These are phyloP conservation scores for Cairneyella variabilis DNA, from an alignment of 495 filamentous ascomycete species.

Conservation along the genomic window DNA sequence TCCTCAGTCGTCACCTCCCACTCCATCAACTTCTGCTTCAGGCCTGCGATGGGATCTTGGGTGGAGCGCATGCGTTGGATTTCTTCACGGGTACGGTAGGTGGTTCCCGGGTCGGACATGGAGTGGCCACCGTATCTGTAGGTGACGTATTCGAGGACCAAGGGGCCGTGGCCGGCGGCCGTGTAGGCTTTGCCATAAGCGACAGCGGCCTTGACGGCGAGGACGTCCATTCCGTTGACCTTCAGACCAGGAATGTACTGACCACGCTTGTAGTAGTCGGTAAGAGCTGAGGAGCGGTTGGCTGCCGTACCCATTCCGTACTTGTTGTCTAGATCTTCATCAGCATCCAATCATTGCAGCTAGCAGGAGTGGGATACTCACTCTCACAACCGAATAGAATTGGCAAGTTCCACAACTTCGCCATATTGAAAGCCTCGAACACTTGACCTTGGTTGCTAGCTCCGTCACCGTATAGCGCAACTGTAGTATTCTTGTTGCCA, in stretches of 20 bases:
- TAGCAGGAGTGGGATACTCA: conserved; percentile 42
- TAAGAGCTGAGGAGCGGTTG: conserved; percentile 86
- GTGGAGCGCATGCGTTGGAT: conserved; percentile 99
- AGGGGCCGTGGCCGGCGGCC: conserved; percentile 74
- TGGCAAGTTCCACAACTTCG: conserved; percentile 96
- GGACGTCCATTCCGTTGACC: conserved; percentile 99
- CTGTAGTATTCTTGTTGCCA: conserved; percentile 74
- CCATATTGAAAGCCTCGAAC: conserved; percentile 99
- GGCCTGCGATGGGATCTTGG: conserved; percentile 94
- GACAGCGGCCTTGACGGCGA: conserved; percentile 94
- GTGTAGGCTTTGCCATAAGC: conserved; percentile 87
- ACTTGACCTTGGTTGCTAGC: conserved; percentile 98
- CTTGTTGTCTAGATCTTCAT: conserved; percentile 79
- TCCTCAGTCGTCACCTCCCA: conserved; percentile 91
- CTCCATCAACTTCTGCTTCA: conserved; percentile 96
- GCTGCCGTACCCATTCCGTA: conserved; percentile 99
- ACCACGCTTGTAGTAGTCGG: conserved; percentile 99
- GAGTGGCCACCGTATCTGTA: conserved; percentile 99
- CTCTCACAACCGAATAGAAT: conserved; percentile 97
- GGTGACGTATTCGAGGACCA: conserved; percentile 98
- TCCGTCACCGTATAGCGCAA: conserved; percentile 95
- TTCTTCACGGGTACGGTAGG: conserved; percentile 98
- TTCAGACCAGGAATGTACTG: conserved; percentile 99
- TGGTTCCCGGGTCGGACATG: conserved; percentile 99
- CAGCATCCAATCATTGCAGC: conserved; percentile 9